A percentile compares a stretch with the other conserved stretches of the same genome.
These are phyloP conservation scores for Colletotrichum siamense DNA, from an alignment of 2,329 filamentous ascomycete genomes.

Conservation along the genomic window DNA sequence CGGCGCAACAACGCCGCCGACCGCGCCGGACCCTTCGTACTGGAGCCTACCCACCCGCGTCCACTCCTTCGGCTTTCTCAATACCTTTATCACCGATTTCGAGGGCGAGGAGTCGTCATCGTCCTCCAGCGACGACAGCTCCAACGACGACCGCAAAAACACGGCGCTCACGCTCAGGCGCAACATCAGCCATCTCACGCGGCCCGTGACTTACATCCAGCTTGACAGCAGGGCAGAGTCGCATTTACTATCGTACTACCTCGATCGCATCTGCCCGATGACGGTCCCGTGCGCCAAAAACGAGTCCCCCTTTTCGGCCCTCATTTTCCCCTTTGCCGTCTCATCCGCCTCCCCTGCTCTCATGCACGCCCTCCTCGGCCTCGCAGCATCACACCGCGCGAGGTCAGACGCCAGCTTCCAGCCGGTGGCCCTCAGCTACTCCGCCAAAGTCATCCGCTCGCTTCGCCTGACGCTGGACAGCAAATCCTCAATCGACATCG, in stretches of 20 bases:
- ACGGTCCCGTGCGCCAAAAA: slow-evolving; percentile 11
- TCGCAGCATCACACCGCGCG: slow-evolving; percentile 21
- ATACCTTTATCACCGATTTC: slow-evolving; percentile 2
- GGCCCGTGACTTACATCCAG: slow-evolving; percentile 3
- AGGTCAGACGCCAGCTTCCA: slow-evolving; percentile 8
- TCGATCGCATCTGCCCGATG: slow-evolving; percentile 21
- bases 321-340: slow-evolving; percentile 20
- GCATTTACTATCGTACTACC: slow-evolving; percentile 19
- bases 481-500: slow-evolving; percentile 7
- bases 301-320: slow-evolving; percentile 19
- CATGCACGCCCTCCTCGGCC: slow-evolving; percentile 20
- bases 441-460: slow-evolving; percentile 19
- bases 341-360: slow-evolving; percentile 21
- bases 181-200: background rate
- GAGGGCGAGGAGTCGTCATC: background rate
- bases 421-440: slow-evolving; percentile 15
- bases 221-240: slow-evolving; percentile 5
- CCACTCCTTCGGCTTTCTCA: slow-evolving; percentile 10
- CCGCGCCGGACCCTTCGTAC: background rate
- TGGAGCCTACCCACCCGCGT: slow-evolving; percentile 1
- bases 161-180: background rate
- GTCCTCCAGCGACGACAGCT: background rate
- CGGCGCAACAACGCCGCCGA: background rate
- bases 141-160: background rate
- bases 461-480: slow-evolving; percentile 8